Base-by-base conservation (phyloP, 2,329 filamentous ascomycete species). In the Nigrospora osmanthi region DNA sequence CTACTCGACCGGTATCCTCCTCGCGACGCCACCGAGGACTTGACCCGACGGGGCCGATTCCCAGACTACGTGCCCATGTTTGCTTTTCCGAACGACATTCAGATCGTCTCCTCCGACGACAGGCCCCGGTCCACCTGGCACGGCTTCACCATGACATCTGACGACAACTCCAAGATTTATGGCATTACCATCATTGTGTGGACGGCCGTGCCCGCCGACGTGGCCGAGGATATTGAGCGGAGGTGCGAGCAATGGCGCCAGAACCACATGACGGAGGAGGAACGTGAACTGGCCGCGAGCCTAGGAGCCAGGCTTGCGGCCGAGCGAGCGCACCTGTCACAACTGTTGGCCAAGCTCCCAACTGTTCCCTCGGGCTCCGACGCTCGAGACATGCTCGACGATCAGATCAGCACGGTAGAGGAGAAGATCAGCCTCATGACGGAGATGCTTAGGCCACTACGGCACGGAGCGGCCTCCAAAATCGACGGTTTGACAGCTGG, bases 21-120 rank as follows among this genome's bases (percentile, higher is more conserved):
- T 14, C 88, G 89, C 61, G 79, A 81, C 52, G 85, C 89, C 59
- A 74, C 81, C 17, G 89, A 95, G 47, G 90, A 96, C 54, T 66
- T 85, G 42, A 80, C 87, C 54, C 78, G 85, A 57, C 78, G 93
- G 58, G 89, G 89, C 44, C 83, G 79, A 46, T 97, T 98, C 59
- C 93, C 93, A 1, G 93, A 98, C 61, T 98, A 96, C 58, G 89
- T 98, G 15, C 93, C 93, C 46, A 97, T 98, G 93, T 98, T 98
- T 65, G 90, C 93, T 44, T 98, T 97, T 58, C 93, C 93, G 38
- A 96, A 97, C 65, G 93, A 98, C 63, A 93, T 98, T 55, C 89
- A 89, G 51, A 93, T 98, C 43, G 88, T 97, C 11, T 96, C 93
- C 1, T 90, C 90, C 1, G 93, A 98, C 58, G 89, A 95, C 61